Base-by-base conservation (phyloP, 75 land plant species). In the Pseudotsuga menziesii region DNA sequence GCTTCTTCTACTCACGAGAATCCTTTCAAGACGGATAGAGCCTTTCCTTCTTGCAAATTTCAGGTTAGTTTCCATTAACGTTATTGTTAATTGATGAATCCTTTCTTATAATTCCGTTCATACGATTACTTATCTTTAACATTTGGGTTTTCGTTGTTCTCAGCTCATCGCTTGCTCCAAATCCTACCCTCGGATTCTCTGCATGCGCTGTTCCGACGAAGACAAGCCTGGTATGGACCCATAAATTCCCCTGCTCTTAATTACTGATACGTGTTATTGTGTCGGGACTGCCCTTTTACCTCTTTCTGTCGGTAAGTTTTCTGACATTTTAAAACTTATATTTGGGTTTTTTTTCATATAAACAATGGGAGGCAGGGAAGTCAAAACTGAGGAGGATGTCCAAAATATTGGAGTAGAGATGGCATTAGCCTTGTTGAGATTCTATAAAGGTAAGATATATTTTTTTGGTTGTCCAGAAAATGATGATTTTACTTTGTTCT, bases 371-470 rank as follows among this genome's bases (percentile, higher is more conserved):
- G 52, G 52, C 25, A 69, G 72, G 22, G 41, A 75, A 79, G 80
- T 8, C 41, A 29, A 17, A 22, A 23, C 13, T 5, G 23, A 69
- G 23, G 39, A 36, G 56, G 89, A 87, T 67, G 83, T 76, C 13
- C 64, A 81, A 17, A 79, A 75, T 76, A 56, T 78, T 15, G 94
- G 94, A 3, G 92, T 91, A 35, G 81, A 63, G 63, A 80, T 76
- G 58, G 94, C 94, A 20, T 60, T 91, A n/a, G 81, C 84, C 32
- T 60, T 91, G 80, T 82, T 91, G 23, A 89, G 64, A 25, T 89
- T 91, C 57, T 91, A 91, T 78, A 91, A 80, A 76, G 75, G 93
- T 91, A 76, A 86, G 85, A 15, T 52, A 4, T 44, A 0, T 44
- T 39, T 4, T 39, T 39, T 39, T 39, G 4, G 3, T 9, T 19